Base-by-base conservation (phyloP, 129 eudicot species). In the Chrysanthemum seticuspe region DNA sequence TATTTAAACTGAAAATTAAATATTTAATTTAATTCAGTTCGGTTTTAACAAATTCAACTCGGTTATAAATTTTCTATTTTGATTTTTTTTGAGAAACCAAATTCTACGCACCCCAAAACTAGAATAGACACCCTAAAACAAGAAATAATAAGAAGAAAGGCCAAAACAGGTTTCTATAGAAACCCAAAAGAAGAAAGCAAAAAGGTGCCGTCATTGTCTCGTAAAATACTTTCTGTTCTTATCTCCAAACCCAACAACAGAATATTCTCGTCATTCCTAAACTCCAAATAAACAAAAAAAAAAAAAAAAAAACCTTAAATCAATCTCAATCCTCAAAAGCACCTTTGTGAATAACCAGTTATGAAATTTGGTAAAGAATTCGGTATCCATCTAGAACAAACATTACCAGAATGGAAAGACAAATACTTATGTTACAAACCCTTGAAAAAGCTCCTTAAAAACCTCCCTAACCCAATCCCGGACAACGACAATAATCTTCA, bases 401-500 rank as follows among this genome's bases (percentile, higher is more conserved):
- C 97, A 64, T 85, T 94, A 55, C 98, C 98, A 1, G 98, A 88
- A 71, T 94, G 98, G 98, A 90, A 89, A 55, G 98, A 93, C 87
- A 82, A 90, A 70, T 93, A 87, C 75, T 64, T 93, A 74, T 90
- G 90, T 51, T 93, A 93, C 91, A 93, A 93, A 78, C 85, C 85
- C 67, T 85, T 93, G 60, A 93, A 93, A 70, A 93, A 93, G 52
- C 89, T 92, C 51, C 91, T 92, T 49, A 92, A 92, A 67, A 68
- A 49, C 78, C 78, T 78, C 19, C 82, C 74, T 3, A 78, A 80
- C 23, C 94, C 96, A 14, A 54, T 74, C 49, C 82, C 77, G 1
- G 65, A 80, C 23, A 91, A 89, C 31, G 50, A 79, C 59, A 31
- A 79, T 65, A 57, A 85, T 76, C 80, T 87, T 11, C 91, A 92